Base-by-base conservation (phyloP, 495 filamentous ascomycete genomes). In the Thermothielavioides terrestris region DNA sequence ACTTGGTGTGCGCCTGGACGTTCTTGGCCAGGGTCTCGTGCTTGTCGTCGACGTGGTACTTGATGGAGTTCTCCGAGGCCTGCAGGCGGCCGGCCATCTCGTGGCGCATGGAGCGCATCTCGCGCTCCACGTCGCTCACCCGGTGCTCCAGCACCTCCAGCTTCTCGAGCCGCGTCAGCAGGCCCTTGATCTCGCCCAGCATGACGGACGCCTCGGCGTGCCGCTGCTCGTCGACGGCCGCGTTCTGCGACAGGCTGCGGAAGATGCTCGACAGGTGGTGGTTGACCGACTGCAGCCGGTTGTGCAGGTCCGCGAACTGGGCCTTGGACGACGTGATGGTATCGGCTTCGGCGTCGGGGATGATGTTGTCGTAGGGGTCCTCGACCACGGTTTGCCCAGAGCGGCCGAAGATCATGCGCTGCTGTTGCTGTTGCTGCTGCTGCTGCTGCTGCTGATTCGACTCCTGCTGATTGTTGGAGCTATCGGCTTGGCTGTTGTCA, bases 241-340 rank as follows among this genome's bases (percentile, higher is more conserved):
- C 67, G 37, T 75, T 64, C 50, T 73, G 68, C 6, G 71, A 70
- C n/a, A 85, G 57, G 37, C 85, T 74, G 36, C 78, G 79, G 65
- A 85, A 76, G 61, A 91, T 73, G 63, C 74, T 80, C 37, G 78
- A 80, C 27, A 87, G 69, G 45, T 84, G 81, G 54, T 89, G 82
- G 70, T 82, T 82, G 53, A 89, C 70, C 36, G 74, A 75, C 63
- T 94, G 84, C 7, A 97, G 66, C 8, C 88, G 82, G 72, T 84
- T 83, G 65, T 88, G 78, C 9, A 96, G 75, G 60, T 96, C 88
- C 14, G 72, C 75, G 61, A 94, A 91, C 60, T 94, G 88, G 20
- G 75, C 74, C 43, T 70, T 72, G 55, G 75, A 74, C 45, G 66
- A 73, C 5, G 71, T 65, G 43, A 78, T 73, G 9, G 67, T 60